Evolutionary conservation across 331 rosid species (phyloP), one percentile per base, ranked within the genome.

Genomic region (Rosa hybrid): DNA sequence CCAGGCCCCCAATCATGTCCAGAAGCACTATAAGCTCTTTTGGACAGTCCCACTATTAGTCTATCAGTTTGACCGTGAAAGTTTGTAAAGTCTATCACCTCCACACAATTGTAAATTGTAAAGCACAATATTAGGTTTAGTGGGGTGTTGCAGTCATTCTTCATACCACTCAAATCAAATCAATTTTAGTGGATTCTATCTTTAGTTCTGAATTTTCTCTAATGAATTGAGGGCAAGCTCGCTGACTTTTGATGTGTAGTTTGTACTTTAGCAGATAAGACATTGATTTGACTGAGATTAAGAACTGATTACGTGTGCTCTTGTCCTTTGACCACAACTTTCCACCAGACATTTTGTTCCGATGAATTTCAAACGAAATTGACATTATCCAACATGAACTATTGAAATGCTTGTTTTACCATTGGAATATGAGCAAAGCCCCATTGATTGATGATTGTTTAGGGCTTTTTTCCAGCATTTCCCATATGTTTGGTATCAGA

Each of bases 81-180:
- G 46, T 41, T 73, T 17, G 49, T 48, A 50, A 49, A 50, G 60
- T 56, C 48, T 42, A 60, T 49, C 80, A 83, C 62, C 62, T 68
- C 70, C 77, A 13, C 67, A 14, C 45, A 6, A 12, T 74, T 75
- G 56, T 44, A 13, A 45, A 49, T 60, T 21, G 6, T 46, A 39
- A 78, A 23, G 77, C 25, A 48, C 39, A 56, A 78, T 62, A 38
- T 69, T 68, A 76, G 77, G 45, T 71, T 14, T 74, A 76, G 81
- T 87, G 86, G 72, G 70, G 6, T 69, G 75, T 18, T 75, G 82
- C 77, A 75, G 59, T 78, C 77, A 21, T 78, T 84, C 79, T 78
- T 20, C 62, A 23, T 12, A 1, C 79, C 87, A 78, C 86, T 79
- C 77, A 45, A 68, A 65, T 59, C 44, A 51, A 77, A 70, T 59